These are phyloP conservation scores for Tausonia pullulans DNA, from an alignment of 1,284 basidiomycete species.

Conservation along the genomic window DNA sequence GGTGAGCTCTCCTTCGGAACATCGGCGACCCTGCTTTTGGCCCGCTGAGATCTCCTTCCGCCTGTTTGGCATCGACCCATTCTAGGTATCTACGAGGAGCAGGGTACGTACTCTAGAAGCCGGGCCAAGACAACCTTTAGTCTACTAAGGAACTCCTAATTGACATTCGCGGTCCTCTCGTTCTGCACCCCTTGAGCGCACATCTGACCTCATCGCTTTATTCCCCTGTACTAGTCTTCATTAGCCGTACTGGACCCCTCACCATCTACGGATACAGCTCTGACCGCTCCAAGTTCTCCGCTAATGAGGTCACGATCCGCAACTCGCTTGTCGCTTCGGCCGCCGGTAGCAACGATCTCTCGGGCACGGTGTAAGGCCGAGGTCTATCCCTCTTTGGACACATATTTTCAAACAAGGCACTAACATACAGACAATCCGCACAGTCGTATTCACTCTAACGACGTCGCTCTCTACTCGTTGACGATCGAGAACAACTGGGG, in stretches of 20 bases:
- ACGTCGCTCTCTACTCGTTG: not conserved
- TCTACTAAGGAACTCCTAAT: no score
- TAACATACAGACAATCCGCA: not conserved
- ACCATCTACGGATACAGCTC: not conserved
- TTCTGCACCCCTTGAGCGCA: not conserved
- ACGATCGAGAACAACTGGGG: no score
- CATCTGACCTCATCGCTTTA: not conserved
- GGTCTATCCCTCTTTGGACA: no score
- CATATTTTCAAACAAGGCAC: not conserved
- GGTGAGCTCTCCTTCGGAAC: not conserved
- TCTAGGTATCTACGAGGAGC: not conserved
- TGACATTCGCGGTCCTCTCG: not conserved
- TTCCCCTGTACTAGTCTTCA: not conserved
- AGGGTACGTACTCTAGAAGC: not conserved
- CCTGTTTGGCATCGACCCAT: no score
- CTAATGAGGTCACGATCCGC: not conserved
- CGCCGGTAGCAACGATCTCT: no score
- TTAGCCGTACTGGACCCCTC: not conserved
- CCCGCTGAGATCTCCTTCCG: no score
- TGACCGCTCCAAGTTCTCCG: not conserved
- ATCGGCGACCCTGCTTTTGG: no score
- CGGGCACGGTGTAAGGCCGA: no score
- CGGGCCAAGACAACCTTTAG: no score
- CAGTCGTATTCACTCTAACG: not conserved
- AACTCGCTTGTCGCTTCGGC: no score